Conservation (phyloP, 2,329 filamentous ascomycete species). For the Plenodomus lindquistii region DNA sequence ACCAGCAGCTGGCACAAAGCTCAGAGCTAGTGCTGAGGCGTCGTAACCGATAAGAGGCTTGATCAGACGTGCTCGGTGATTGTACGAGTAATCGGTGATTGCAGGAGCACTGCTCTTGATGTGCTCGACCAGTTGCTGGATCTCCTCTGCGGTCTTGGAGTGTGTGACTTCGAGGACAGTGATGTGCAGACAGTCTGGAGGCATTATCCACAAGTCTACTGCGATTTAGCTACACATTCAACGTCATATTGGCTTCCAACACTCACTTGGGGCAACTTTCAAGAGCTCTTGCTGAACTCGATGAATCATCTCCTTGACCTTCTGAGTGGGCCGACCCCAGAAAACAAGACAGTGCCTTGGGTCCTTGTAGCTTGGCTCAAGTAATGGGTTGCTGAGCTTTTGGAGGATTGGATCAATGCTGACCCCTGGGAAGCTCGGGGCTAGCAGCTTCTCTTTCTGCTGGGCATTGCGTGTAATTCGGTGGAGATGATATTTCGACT, state of each 20-base stretch:
- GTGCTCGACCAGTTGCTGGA: conserved; percentile 62
- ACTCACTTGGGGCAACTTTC: conserved; percentile 69
- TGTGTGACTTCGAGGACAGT: conserved; percentile 86
- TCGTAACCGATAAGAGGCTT: conserved; percentile 86
- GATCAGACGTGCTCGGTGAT: conserved; percentile 73
- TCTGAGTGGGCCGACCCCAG: conserved; percentile 80
- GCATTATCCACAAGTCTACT: conserved; percentile 84
- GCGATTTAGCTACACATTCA: not conserved
- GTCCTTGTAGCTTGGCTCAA: conserved; percentile 73
- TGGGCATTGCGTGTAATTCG: conserved; percentile 74
- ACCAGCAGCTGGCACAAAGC: conserved; percentile 78
- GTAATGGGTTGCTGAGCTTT: conserved; percentile 65
- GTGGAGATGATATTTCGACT: conserved; percentile 73
- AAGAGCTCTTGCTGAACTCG: conserved; percentile 70
- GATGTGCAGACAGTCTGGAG: conserved; percentile 75
- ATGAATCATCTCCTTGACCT: conserved; percentile 68
- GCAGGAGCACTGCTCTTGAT: conserved; percentile 60
- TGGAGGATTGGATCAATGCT: conserved; percentile 76
- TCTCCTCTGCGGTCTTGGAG: conserved; percentile 71
- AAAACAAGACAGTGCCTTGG: conserved; percentile 81
- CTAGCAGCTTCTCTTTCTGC: conserved; percentile 74
- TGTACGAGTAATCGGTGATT: conserved; percentile 68
- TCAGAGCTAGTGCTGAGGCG: conserved; percentile 80
- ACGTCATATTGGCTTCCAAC: not conserved
- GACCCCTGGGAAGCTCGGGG: conserved; percentile 68